These are phyloP conservation scores for Penicillium coprophilum DNA, from an alignment of 495 filamentous ascomycete genomes.

Conservation along the genomic window DNA sequence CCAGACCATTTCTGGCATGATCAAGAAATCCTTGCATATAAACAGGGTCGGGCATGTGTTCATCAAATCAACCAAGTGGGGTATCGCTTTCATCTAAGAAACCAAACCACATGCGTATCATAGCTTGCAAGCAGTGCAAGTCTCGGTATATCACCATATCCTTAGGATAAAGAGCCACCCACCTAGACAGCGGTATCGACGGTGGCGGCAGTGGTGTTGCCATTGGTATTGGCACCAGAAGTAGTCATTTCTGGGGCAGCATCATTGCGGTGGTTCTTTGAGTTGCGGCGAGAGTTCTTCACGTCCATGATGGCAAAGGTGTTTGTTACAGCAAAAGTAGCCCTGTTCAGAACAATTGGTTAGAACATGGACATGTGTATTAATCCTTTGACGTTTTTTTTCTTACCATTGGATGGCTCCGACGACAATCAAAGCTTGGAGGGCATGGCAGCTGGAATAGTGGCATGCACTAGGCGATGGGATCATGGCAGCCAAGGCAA, in stretches of 20 bases:
- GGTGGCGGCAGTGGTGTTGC: background rate
- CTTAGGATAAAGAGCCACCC: background rate
- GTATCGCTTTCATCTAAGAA: conserved; percentile 7
- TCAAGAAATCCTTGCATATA: background rate
- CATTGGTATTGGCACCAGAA: background rate
- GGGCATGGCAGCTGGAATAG: conserved; percentile 43
- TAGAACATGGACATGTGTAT: background rate
- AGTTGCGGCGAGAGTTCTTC: conserved; percentile 9
- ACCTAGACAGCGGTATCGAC: conserved; percentile 1
- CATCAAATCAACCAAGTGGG: conserved; percentile 4
- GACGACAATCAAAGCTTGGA: conserved; percentile 47
- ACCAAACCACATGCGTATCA: background rate
- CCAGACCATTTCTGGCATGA: conserved; percentile 2
- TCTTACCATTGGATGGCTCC: conserved; percentile 51
- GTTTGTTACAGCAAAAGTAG: conserved; percentile 42
- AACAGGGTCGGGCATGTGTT: background rate
- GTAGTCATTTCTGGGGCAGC: background rate
- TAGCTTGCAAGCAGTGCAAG: background rate
- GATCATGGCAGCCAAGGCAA: conserved; percentile 63
- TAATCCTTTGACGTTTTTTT: background rate
- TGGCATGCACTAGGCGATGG: conserved; percentile 43
- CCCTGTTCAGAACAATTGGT: conserved; percentile 28
- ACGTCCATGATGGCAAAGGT: conserved; percentile 29
- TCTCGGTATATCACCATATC: background rate
- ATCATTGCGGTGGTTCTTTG: conserved; percentile 2